Percentiles rank a stretch among this genome's conserved stretches.
These are phyloP conservation scores for Pachyrhizus erosus DNA, from an alignment of 306 rosid species.

Conservation along the genomic window DNA sequence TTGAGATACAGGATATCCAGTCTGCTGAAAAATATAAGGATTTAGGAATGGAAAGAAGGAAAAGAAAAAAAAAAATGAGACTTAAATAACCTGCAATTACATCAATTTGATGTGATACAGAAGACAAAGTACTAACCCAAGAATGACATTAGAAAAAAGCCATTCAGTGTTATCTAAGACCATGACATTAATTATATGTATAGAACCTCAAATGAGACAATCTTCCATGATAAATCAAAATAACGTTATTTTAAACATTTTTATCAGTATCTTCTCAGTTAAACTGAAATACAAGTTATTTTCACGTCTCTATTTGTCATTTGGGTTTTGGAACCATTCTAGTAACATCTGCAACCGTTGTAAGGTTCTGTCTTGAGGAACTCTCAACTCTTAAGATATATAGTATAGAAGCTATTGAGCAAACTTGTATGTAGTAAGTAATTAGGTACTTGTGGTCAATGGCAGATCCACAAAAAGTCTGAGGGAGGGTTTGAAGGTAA, in stretches of 20 bases:
- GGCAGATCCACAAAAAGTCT: neutral
- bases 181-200: slow-evolving; percentile 17
- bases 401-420: neutral
- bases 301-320: neutral
- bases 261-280: slow-evolving; percentile 11
- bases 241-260: slow-evolving; percentile 1
- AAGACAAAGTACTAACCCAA: slow-evolving; percentile 16
- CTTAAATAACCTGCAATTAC: neutral
- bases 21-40: slow-evolving; percentile 24
- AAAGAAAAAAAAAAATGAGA: neutral
- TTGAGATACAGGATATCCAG: slow-evolving; percentile 15
- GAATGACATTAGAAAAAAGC: slow-evolving; percentile 21
- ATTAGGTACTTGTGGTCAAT: neutral
- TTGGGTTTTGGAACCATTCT: neutral
- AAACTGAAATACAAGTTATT: neutral
- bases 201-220: slow-evolving; percentile 19
- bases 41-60: neutral
- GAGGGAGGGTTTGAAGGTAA: neutral
- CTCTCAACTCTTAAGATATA: neutral
- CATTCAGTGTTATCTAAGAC: slow-evolving; percentile 14
- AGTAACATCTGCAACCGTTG: neutral
- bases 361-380: neutral
- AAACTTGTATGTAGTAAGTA: neutral
- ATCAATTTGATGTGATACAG: slow-evolving; percentile 10
- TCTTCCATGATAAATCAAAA: slow-evolving; percentile 32